phyloP scores from a whole-genome alignment of 805 yeast genomes.

The Tetrapisispora iriomotensis region DNA sequence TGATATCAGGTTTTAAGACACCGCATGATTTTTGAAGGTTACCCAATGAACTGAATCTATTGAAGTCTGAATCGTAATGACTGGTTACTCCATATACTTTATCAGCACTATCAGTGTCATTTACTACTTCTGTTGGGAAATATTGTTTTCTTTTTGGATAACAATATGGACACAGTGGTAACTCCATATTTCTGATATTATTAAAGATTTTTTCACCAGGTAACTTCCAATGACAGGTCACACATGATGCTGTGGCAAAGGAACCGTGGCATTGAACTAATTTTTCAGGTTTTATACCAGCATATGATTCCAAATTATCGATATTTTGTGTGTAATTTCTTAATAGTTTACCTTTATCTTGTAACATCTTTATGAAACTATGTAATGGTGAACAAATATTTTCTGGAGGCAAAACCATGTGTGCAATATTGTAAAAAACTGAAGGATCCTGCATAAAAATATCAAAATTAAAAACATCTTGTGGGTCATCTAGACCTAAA shows the following conservation, averaged over 20 bases:
- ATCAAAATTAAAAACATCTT: constrained; percentile 71
- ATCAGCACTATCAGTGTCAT: neutral
- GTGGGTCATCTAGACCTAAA: constrained; percentile 75
- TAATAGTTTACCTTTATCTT: constrained; percentile 64
- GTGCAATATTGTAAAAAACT: constrained; percentile 75
- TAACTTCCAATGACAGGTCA: constrained; percentile 57
- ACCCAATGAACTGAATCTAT: neutral
- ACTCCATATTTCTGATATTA: constrained; percentile 45
- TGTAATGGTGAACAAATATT: constrained; percentile 64
- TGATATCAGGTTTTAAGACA: constrained; percentile 85
- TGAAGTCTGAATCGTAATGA: neutral
- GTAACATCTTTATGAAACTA: constrained; percentile 60
- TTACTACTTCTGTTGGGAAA: constrained; percentile 13
- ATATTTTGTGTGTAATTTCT: constrained; percentile 87
- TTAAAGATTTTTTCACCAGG: constrained; percentile 57
- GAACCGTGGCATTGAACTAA: constrained; percentile 89
- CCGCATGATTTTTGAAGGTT: constrained; percentile 47
- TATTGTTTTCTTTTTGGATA: constrained; percentile 32
- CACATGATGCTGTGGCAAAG: constrained; percentile 77
- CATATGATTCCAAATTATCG: constrained; percentile 72
- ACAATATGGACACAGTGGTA: constrained; percentile 71
- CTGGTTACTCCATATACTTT: neutral
- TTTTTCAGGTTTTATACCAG: constrained; percentile 56
- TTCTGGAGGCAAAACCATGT: constrained; percentile 70
- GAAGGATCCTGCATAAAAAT: constrained; percentile 65